A percentile compares a stretch with the other conserved stretches of the same genome.
phyloP scores from a whole-genome alignment of 2,329 filamentous ascomycete species.

The Pezicula carpinea region DNA sequence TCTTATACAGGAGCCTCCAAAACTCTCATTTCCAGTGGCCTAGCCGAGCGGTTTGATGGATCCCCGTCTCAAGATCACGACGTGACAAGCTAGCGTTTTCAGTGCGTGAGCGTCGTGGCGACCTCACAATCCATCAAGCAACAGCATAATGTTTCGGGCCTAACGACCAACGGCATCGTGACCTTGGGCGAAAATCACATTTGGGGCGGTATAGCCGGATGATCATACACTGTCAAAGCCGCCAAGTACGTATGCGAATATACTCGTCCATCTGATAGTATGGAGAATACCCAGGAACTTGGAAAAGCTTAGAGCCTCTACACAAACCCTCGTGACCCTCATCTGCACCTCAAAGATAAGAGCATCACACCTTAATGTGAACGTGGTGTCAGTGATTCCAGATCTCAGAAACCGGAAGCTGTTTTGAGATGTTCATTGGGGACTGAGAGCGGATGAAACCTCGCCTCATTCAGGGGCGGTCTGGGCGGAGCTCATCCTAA shows the following conservation, averaged over 20 bases:
- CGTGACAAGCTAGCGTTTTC: conserved; percentile 26
- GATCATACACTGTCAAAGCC: conserved; percentile 15
- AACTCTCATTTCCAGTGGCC: not conserved
- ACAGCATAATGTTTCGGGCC: conserved; percentile 20
- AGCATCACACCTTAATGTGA: conserved; percentile 12
- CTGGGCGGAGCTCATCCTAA: not conserved
- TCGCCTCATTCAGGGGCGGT: not conserved
- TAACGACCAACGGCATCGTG: conserved; percentile 5
- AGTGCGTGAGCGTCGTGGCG: conserved; percentile 11
- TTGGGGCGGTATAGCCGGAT: conserved; percentile 12
- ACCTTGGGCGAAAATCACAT: not conserved
- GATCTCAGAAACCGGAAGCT: conserved; percentile 10
- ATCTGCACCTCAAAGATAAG: conserved; percentile 9
- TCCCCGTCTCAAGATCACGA: conserved; percentile 22
- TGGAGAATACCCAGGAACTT: conserved; percentile 3
- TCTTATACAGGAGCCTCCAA: conserved; percentile 12
- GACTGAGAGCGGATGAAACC: conserved; percentile 21
- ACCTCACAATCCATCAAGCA: conserved; percentile 8
- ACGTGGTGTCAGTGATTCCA: conserved; percentile 4
- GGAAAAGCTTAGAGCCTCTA: conserved; percentile 5
- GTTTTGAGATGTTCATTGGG: conserved; percentile 17
- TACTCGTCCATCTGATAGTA: conserved; percentile 15
- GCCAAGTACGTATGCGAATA: not conserved
- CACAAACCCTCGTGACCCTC: not conserved
- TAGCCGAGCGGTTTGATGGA: conserved; percentile 18